A percentile compares a stretch with the other conserved stretches of the same genome.
These are phyloP conservation scores for Pueraria montana DNA, from an alignment of 306 rosid species.

Conservation along the genomic window DNA sequence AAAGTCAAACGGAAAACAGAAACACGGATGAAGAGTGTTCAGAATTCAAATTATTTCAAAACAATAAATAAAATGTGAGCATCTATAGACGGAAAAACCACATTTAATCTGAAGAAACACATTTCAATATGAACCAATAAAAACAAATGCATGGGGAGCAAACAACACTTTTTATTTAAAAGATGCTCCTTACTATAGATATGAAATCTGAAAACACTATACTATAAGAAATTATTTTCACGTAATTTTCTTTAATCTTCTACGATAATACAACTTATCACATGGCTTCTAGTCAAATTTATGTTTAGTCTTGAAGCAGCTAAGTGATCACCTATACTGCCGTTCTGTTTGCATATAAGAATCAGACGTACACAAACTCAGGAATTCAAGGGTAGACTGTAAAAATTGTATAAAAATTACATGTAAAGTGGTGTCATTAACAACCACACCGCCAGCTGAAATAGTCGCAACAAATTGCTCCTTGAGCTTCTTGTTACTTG, in stretches of 20 bases:
- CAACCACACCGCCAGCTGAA: constrained; percentile 91
- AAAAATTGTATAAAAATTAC: constrained; percentile 57
- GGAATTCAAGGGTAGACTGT: constrained; percentile 10
- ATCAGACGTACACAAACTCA: constrained; percentile 6
- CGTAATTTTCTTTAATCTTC: not conserved
- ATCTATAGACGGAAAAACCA: not conserved
- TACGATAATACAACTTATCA: not conserved
- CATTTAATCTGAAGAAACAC: constrained; percentile 4
- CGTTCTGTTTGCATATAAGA: constrained; percentile 32
- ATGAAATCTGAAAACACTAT: constrained; percentile 4
- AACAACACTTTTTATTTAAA: not conserved
- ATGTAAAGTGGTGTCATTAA: constrained; percentile 87
- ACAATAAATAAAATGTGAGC: not conserved
- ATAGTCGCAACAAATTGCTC: constrained; percentile 70
- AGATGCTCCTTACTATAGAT: not conserved
- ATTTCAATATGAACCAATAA: constrained; percentile 9
- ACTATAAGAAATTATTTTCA: constrained; percentile 1
- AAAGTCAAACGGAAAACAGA: not conserved
- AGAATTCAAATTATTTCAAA: constrained; percentile 10
- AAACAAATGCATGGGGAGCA: not conserved
- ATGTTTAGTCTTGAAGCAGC: constrained; percentile 7
- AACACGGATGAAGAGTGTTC: constrained; percentile 4
- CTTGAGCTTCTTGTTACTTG: constrained; percentile 80
- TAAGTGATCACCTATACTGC: not conserved
- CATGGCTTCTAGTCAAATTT: constrained; percentile 13